Conservation (phyloP, 805 yeast species). For the Candida caryicola region DNA sequence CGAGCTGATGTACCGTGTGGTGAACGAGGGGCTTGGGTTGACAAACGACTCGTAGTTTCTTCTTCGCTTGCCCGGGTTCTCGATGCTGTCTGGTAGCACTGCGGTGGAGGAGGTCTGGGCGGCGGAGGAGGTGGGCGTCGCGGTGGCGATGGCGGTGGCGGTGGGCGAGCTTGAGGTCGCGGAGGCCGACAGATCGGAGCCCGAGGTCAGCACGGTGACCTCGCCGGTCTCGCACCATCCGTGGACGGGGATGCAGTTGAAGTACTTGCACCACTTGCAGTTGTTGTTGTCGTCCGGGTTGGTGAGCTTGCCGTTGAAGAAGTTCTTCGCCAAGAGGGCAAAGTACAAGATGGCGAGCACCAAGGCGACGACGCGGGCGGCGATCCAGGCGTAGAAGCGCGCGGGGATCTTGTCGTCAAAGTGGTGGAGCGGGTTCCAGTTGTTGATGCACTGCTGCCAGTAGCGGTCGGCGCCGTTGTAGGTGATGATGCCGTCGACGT, state of each 20-base stretch:
- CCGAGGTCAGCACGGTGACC: conserved; percentile 22
- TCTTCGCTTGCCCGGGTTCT: conserved; percentile 9
- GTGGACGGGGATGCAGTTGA: conserved; percentile 66
- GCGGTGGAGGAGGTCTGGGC: conserved; percentile 11
- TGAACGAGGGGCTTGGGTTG: background rate
- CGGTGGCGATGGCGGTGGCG: conserved; percentile 3
- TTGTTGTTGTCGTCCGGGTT: conserved; percentile 39
- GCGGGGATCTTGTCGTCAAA: conserved; percentile 31
- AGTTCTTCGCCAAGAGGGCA: conserved; percentile 46
- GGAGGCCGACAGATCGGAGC: conserved; percentile 5
- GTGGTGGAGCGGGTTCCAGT: conserved; percentile 40
- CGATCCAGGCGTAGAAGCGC: conserved; percentile 52
- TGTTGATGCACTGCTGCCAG: conserved; percentile 30
- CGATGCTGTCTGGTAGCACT: conserved; percentile 20
- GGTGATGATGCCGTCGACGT: conserved; percentile 37
- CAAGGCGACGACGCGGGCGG: conserved; percentile 44
- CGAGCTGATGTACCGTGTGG: background rate
- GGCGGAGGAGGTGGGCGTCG: conserved; percentile 9
- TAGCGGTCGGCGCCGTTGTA: conserved; percentile 28
- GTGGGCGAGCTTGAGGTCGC: conserved; percentile 5
- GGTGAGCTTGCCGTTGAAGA: conserved; percentile 31
- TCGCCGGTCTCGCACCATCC: conserved; percentile 64
- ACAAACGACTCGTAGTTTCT: background rate
- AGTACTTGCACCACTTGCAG: conserved; percentile 72
- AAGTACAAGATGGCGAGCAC: conserved; percentile 49